Percentiles rank a stretch among this genome's conserved stretches.
Evolutionary conservation across 73 alveolate species (phyloP).

Genomic region (Tetrahymena malaccensis): DNA sequence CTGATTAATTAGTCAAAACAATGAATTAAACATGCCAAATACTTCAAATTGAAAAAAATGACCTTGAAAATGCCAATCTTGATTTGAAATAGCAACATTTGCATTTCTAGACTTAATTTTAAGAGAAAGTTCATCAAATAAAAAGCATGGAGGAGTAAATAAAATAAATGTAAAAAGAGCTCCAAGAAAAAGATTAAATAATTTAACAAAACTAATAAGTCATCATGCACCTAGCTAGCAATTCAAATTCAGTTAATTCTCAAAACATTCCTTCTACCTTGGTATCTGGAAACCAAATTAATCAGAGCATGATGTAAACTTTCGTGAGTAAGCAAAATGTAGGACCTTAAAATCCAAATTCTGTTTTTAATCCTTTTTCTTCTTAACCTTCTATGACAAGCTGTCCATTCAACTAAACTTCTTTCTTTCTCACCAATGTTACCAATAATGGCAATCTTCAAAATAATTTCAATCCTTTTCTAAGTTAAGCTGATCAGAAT

Average conservation of each 20-base stretch:
- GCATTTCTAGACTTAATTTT: background rate
- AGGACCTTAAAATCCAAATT: background rate
- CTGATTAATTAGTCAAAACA: background rate
- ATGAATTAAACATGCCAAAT: background rate
- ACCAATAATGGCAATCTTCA: background rate
- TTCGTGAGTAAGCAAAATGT: background rate
- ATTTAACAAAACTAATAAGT: background rate
- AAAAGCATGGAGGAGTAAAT: background rate
- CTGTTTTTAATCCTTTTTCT: background rate
- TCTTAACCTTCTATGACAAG: background rate
- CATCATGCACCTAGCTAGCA: background rate
- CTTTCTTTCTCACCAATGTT: background rate
- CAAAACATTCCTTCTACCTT: background rate
- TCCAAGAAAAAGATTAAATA: background rate
- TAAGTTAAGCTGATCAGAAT: background rate
- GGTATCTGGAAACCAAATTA: background rate
- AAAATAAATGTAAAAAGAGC: background rate
- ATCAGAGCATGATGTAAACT: background rate
- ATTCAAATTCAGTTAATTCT: background rate
- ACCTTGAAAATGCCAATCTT: background rate
- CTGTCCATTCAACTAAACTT: background rate
- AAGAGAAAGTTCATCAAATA: background rate
- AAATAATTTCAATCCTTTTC: background rate
- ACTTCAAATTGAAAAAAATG: background rate
- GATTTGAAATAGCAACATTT: background rate